Conservation (phyloP, 1,284 basidiomycete species). For the Ustilago cynodontis region DNA sequence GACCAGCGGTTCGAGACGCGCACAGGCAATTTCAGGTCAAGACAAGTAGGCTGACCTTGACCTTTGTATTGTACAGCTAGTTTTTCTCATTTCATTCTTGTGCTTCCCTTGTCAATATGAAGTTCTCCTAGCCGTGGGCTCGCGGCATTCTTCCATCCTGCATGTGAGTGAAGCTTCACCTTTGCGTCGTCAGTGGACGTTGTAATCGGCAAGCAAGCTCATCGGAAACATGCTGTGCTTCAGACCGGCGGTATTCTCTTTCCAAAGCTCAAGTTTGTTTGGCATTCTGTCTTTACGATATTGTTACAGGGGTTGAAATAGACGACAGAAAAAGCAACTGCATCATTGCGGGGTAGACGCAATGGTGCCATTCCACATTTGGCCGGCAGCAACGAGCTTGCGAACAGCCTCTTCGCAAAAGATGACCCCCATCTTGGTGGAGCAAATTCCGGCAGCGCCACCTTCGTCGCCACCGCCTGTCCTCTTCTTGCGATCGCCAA, state of each 20-base stretch:
- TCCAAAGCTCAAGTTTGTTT: background rate
- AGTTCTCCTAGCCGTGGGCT: slow-evolving; percentile 41
- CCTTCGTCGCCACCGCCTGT: slow-evolving; percentile 52
- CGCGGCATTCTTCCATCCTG: slow-evolving; percentile 19
- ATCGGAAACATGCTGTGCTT: background rate
- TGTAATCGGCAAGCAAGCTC: background rate
- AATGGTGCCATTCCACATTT: slow-evolving; percentile 37
- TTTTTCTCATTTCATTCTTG: slow-evolving; percentile 6
- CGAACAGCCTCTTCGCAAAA: slow-evolving; percentile 58
- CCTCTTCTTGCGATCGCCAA: slow-evolving; percentile 39
- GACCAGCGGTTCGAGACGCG: slow-evolving; percentile 9
- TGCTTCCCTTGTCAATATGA: slow-evolving; percentile 36
- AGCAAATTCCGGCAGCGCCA: slow-evolving; percentile 53
- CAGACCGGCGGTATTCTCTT: background rate
- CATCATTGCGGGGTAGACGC: background rate
- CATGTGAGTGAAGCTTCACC: background rate
- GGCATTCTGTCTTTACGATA: no score
- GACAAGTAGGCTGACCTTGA: slow-evolving; percentile 18
- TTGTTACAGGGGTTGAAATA: no score
- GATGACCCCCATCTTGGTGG: slow-evolving; percentile 46
- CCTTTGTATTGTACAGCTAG: slow-evolving; percentile 39
- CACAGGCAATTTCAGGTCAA: slow-evolving; percentile 17
- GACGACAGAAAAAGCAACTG: background rate
- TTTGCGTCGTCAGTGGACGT: background rate
- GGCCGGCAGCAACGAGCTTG: slow-evolving; percentile 53